Base-by-base conservation (phyloP, 495 filamentous ascomycete species). In the Trichoderma asperelloides region DNA sequence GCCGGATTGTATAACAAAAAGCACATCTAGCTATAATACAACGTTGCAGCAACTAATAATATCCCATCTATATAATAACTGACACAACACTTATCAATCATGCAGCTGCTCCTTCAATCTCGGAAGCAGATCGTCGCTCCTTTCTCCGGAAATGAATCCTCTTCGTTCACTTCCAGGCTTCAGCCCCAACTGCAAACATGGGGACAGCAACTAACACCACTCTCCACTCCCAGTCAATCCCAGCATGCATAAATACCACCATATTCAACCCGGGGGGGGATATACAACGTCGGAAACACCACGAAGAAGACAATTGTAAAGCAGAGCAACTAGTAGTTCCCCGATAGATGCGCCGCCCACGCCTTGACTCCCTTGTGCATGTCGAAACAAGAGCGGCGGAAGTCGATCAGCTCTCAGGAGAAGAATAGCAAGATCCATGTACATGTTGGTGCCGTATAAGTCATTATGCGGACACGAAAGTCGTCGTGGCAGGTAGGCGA, bases 151-250 rank as follows among this genome's bases (percentile, higher is more conserved):
- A 47, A 12, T 43, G 69, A n/a, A 43, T 9, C 11, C 88, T 76
- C 75, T 90, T 91, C 13, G 75, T 69, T 39, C 76, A 84, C 72
- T 89, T 89, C 86, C 87, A 90, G 13, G 76, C 74, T 72, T 90
- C 88, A 11, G 88, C 75, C 43, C 85, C 82, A 0, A 78, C 63
- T 28, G 90, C 76, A 69, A 88, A 90, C 18, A 87, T 70, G 40
- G 84, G 73, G 2, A 83, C 79, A 47, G 82, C 84, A 12, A 80
- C 86, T 67, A 85, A 74, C 0, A 83, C 76, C 21, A 86, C 70
- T 6, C 78, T 84, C 88, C 88, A 90, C 72, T 91, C 88, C 89
- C 87, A 89, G 41, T 73, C 80, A 55, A 91, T 90, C 18, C 84
- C 83, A 28, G 80, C 79, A 67, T 91, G 89, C 66, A 87, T 89